Conservation (phyloP, 1,284 basidiomycete genomes). For the Trametes pubescens region DNA sequence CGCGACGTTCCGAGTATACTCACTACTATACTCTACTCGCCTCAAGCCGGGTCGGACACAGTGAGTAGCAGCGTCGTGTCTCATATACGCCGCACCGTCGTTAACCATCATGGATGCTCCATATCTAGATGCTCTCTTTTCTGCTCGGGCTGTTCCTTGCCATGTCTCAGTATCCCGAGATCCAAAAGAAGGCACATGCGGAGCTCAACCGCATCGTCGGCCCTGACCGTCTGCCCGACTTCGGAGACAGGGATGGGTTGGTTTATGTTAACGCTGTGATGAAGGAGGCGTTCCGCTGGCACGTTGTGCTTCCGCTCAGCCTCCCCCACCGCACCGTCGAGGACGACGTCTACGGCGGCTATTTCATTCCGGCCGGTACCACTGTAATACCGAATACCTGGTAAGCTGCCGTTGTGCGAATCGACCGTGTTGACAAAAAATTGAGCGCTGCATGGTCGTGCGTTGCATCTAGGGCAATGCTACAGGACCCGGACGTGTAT, state of each 20-base stretch:
- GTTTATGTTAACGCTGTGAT: slow-evolving; percentile 45
- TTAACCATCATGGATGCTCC: not conserved
- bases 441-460: too few relatives aligned
- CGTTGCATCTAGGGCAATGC: slow-evolving; percentile 9
- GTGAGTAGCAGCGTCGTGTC: not conserved
- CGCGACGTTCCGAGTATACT: not conserved
- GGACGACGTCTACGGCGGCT: slow-evolving; percentile 20
- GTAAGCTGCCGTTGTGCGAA: slow-evolving; percentile 6
- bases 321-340: slow-evolving; percentile 11
- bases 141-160: slow-evolving; percentile 34
- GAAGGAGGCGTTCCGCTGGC: slow-evolving; percentile 46
- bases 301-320: slow-evolving; percentile 30
- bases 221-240: slow-evolving; percentile 44
- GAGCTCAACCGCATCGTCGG: slow-evolving; percentile 6
- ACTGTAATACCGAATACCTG: slow-evolving; percentile 18
- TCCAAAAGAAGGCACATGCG: slow-evolving; percentile 29
- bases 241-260: slow-evolving; percentile 42
- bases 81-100: not conserved
- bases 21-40: too few relatives aligned
- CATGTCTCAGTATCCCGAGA: slow-evolving; percentile 38
- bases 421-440: too few relatives aligned
- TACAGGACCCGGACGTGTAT: slow-evolving; percentile 19
- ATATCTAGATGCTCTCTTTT: not conserved
- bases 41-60: slow-evolving; percentile 7
- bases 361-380: slow-evolving; percentile 22